phyloP scores from a whole-genome alignment of 495 filamentous ascomycete species.

The Aspergillus egyptiacus region DNA sequence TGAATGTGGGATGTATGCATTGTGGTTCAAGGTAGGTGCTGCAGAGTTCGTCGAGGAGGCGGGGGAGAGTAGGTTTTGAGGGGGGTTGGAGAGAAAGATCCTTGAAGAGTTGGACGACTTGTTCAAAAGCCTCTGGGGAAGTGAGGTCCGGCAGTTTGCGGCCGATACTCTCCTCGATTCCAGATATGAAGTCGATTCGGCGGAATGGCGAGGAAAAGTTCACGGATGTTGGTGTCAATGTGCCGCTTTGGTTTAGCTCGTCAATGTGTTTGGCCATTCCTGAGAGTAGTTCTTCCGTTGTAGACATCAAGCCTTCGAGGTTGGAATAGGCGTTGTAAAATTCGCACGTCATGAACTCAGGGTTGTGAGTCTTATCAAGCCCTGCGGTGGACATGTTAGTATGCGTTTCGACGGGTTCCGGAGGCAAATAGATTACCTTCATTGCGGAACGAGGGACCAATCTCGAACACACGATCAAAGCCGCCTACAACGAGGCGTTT shows the following conservation, averaged over 20 bases:
- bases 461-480: slow-evolving; percentile 86
- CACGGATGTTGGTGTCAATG: slow-evolving; percentile 46
- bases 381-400: slow-evolving; percentile 28
- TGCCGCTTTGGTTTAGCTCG: slow-evolving; percentile 40
- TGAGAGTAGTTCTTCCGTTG: slow-evolving; percentile 63
- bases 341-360: slow-evolving; percentile 95
- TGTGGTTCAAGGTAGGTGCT: slow-evolving; percentile 68
- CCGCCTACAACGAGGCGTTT: slow-evolving; percentile 89
- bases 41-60: slow-evolving; percentile 81
- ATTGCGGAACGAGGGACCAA: slow-evolving; percentile 90
- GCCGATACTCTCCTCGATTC: slow-evolving; percentile 60
- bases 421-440: slow-evolving; percentile 54
- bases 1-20: slow-evolving; percentile 70
- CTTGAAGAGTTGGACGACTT: slow-evolving; percentile 54
- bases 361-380: slow-evolving; percentile 87
- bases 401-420: not conserved
- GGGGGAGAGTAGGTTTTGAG: slow-evolving; percentile 57
- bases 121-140: slow-evolving; percentile 43
- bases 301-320: slow-evolving; percentile 65
- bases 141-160: slow-evolving; percentile 64
- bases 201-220: slow-evolving; percentile 57
- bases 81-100: slow-evolving; percentile 48
- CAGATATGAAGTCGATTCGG: slow-evolving; percentile 74
- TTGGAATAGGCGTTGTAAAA: slow-evolving; percentile 87
- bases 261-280: slow-evolving; percentile 50